phyloP scores from a whole-genome alignment of 2,329 filamentous ascomycete genomes.

The Penicillium digitatum region DNA sequence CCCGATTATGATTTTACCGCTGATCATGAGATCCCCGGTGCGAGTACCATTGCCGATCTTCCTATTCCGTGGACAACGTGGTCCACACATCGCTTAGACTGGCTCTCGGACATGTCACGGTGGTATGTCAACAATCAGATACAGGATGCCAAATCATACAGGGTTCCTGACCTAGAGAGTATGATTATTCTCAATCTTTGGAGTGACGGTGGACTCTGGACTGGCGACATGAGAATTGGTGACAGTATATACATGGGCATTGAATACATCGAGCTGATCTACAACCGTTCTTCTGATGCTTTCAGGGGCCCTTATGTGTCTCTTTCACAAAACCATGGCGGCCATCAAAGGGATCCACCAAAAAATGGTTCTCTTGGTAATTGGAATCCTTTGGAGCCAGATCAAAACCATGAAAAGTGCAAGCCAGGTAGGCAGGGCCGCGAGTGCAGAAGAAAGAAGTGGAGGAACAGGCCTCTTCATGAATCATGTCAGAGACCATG shows the following conservation, averaged over 20 bases:
- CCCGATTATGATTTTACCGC: constrained; percentile 39
- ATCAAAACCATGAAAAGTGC: not conserved
- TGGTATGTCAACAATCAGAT: constrained; percentile 38
- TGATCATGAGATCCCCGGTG: constrained; percentile 34
- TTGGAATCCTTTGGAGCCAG: not conserved
- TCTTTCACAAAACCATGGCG: constrained; percentile 13
- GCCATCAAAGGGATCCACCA: constrained; percentile 3
- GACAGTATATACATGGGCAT: constrained; percentile 39
- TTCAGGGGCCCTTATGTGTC: constrained; percentile 1
- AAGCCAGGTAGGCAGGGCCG: constrained; percentile 5
- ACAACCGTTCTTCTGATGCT: constrained; percentile 32
- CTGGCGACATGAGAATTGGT: constrained; percentile 39
- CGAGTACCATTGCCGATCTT: constrained; percentile 29
- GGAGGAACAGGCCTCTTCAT: not conserved
- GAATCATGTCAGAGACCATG: constrained; percentile 2
- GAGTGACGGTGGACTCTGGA: constrained; percentile 44
- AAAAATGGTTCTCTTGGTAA: not conserved
- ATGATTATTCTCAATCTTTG: constrained; percentile 42
- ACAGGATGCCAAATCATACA: constrained; percentile 32
- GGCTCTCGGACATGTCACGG: constrained; percentile 33
- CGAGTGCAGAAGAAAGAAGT: constrained; percentile 3
- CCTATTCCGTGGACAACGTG: constrained; percentile 40
- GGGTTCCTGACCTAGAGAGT: constrained; percentile 38
- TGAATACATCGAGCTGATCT: constrained; percentile 43
- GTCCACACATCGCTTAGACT: constrained; percentile 43